A percentile compares a stretch with the other conserved stretches of the same genome.
Conservation (phyloP, 2,329 filamentous ascomycete species). For the Aspergillus fischeri region DNA sequence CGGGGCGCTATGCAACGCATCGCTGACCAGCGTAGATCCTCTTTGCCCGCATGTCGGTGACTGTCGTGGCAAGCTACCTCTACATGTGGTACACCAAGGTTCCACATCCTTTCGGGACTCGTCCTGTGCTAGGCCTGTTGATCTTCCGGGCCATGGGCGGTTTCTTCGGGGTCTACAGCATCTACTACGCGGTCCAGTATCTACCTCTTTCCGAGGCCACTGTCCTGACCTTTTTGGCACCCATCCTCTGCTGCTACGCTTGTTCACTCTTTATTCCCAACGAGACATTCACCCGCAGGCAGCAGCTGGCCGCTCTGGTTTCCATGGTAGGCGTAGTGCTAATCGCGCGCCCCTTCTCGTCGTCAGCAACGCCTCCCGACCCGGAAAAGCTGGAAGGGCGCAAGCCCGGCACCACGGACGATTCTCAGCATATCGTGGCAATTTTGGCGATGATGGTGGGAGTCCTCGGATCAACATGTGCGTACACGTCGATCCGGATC, state of each 20-base stretch:
- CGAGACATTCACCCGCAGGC: conserved; percentile 73
- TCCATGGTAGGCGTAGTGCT: conserved; percentile 76
- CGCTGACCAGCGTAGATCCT: conserved; percentile 53
- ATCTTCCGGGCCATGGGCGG: conserved; percentile 65
- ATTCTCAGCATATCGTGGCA: conserved; percentile 64
- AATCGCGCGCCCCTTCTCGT: conserved; percentile 65
- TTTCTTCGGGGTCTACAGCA: conserved; percentile 73
- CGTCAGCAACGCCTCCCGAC: conserved; percentile 9
- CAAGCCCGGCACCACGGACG: conserved; percentile 41
- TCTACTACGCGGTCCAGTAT: conserved; percentile 72
- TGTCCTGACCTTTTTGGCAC: conserved; percentile 82
- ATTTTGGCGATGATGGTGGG: conserved; percentile 70
- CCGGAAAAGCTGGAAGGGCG: conserved; percentile 17
- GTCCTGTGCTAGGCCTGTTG: conserved; percentile 64
- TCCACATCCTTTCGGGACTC: conserved; percentile 65
- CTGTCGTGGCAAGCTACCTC: conserved; percentile 58
- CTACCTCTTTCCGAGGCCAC: conserved; percentile 82
- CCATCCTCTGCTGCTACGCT: conserved; percentile 72
- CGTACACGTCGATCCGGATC: conserved; percentile 72
- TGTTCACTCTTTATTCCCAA: conserved; percentile 67
- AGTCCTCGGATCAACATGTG: conserved; percentile 69
- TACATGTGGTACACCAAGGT: conserved; percentile 72
- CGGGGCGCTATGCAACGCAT: neutral
- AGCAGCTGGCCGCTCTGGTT: conserved; percentile 70
- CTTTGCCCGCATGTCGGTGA: conserved; percentile 74